Conservation (phyloP, 441 rosid genomes). For the Pelargonium citronellum region DNA sequence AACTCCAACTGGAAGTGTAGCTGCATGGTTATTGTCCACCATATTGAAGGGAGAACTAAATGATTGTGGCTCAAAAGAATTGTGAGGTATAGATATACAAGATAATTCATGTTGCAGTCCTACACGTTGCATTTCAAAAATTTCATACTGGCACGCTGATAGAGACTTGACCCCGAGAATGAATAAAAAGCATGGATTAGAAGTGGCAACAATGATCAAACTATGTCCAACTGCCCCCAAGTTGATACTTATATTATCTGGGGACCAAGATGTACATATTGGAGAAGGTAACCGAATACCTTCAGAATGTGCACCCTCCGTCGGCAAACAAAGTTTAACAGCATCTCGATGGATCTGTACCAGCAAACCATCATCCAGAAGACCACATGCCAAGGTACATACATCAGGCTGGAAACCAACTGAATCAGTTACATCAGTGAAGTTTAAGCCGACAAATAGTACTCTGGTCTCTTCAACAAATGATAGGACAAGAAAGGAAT, state of each 20-base stretch:
- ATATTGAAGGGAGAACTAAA: slow-evolving; percentile 30
- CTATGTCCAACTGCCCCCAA: slow-evolving; percentile 87
- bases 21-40: slow-evolving; percentile 27
- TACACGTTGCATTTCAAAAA: slow-evolving; percentile 73
- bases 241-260: slow-evolving; percentile 69
- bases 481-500: slow-evolving; percentile 90
- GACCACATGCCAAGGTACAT: slow-evolving; percentile 94
- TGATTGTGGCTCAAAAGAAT: slow-evolving; percentile 40
- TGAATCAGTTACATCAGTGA: slow-evolving; percentile 87
- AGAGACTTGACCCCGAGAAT: slow-evolving; percentile 71
- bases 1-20: slow-evolving; percentile 57
- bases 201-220: slow-evolving; percentile 77
- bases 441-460: slow-evolving; percentile 88
- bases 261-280: slow-evolving; percentile 75
- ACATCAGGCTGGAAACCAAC: slow-evolving; percentile 93
- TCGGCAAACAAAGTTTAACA: slow-evolving; percentile 80
- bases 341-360: slow-evolving; percentile 89
- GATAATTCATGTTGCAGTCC: slow-evolving; percentile 76
- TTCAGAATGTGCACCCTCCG: slow-evolving; percentile 72
- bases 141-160: slow-evolving; percentile 51
- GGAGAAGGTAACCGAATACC: slow-evolving; percentile 70
- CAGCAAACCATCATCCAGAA: slow-evolving; percentile 70
- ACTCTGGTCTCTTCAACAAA: slow-evolving; percentile 98
- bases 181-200: slow-evolving; percentile 77
- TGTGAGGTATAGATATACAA: slow-evolving; percentile 78